Evolutionary conservation across 1,284 basidiomycete genomes (phyloP).

Genomic region (Phlebopus sp.): DNA sequence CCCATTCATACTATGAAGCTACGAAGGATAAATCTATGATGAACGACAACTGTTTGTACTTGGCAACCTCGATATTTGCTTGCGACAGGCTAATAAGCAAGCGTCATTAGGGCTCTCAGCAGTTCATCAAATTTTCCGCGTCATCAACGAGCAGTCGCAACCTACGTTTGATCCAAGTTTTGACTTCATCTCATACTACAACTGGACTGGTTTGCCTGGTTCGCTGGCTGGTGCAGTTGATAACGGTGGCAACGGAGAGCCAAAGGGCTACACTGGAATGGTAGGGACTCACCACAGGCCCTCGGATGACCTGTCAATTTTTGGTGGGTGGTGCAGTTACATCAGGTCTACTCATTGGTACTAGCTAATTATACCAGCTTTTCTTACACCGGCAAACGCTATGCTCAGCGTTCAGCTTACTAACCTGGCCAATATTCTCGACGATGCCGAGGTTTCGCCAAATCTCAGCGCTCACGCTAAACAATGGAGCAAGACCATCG

Average conservation of each 20-base stretch:
- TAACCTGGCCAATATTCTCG: constrained; percentile 59
- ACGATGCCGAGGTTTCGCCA: constrained; percentile 43
- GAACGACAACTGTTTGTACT: constrained; percentile 58
- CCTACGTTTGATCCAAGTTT: constrained; percentile 66
- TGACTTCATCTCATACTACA: constrained; percentile 73
- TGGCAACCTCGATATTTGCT: background rate
- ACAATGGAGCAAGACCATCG: constrained; percentile 58
- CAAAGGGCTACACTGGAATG: constrained; percentile 61
- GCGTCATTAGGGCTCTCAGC: constrained; percentile 55
- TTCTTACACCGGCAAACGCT: constrained; percentile 73
- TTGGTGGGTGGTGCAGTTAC: constrained; percentile 41
- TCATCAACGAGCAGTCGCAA: constrained; percentile 75
- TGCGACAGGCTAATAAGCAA: no score
- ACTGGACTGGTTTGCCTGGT: constrained; percentile 71
- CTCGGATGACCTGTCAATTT: constrained; percentile 70
- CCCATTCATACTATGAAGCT: constrained; percentile 65
- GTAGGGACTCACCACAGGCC: constrained; percentile 76
- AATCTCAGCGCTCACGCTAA: constrained; percentile 55
- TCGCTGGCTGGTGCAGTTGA: constrained; percentile 55
- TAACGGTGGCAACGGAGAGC: constrained; percentile 68
- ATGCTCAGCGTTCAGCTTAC: constrained; percentile 74
- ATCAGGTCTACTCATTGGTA: background rate
- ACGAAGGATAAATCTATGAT: constrained; percentile 71
- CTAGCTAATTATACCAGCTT: constrained; percentile 43
- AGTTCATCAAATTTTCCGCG: constrained; percentile 69